Percentiles rank a stretch among this genome's conserved stretches.
phyloP scores from a whole-genome alignment of 495 filamentous ascomycete genomes.

The Cercophora sp. region DNA sequence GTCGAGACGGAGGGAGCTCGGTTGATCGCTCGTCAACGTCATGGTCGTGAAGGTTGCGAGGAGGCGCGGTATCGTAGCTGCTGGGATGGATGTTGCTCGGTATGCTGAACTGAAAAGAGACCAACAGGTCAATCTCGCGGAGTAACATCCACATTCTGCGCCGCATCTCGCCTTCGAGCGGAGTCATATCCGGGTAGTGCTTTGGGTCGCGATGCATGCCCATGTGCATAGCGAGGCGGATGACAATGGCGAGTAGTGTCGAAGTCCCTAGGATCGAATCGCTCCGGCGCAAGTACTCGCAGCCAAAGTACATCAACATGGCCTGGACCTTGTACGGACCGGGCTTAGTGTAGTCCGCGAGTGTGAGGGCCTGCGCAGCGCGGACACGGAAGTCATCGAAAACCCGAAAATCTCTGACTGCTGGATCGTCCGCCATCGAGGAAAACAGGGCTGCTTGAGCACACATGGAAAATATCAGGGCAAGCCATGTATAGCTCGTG shows the following conservation, averaged over 20 bases:
- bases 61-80: slow-evolving; percentile 32
- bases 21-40: slow-evolving; percentile 31
- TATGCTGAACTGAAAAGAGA: slow-evolving; percentile 30
- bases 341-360: slow-evolving; percentile 41
- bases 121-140: slow-evolving; percentile 23
- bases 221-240: slow-evolving; percentile 39
- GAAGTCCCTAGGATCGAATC: slow-evolving; percentile 38
- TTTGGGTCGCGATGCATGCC: slow-evolving; percentile 38
- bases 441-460: slow-evolving; percentile 22
- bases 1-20: slow-evolving; percentile 34
- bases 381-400: slow-evolving; percentile 24
- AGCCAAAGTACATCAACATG: slow-evolving; percentile 31
- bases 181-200: slow-evolving; percentile 32
- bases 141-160: slow-evolving; percentile 34
- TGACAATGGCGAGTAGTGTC: slow-evolving; percentile 33
- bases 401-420: too few species aligned
- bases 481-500: slow-evolving; percentile 25
- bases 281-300: slow-evolving; percentile 30
- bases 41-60: slow-evolving; percentile 35
- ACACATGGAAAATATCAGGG: slow-evolving; percentile 30
- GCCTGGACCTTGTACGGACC: slow-evolving; percentile 40
- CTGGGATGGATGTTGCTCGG: slow-evolving; percentile 23
- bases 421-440: slow-evolving; percentile 11
- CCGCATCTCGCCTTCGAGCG: slow-evolving; percentile 36
- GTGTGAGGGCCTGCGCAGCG: slow-evolving; percentile 33